Percentiles rank a stretch among this genome's conserved stretches.
These are phyloP conservation scores for Teratosphaeria zuluensis DNA, from an alignment of 2,329 filamentous ascomycete species.

Conservation along the genomic window DNA sequence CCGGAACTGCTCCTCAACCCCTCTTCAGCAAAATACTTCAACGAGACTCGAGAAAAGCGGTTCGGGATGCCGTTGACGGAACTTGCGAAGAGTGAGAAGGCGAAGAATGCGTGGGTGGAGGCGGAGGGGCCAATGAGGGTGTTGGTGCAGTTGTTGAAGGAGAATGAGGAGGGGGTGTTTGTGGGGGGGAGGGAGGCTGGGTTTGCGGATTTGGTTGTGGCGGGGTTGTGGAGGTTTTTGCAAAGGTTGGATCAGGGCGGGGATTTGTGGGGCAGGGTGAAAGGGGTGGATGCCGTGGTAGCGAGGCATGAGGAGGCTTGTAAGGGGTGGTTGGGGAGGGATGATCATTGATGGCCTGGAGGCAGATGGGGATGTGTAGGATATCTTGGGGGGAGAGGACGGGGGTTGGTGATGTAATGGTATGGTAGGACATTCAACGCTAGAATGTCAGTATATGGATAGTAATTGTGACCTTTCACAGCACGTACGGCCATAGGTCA, in stretches of 20 bases:
- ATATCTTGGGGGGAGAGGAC: not conserved
- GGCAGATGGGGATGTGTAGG: not conserved
- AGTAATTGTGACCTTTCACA: no score
- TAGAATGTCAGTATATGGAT: no score
- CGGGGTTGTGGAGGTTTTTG: slow-evolving; percentile 36
- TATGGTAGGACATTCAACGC: no score
- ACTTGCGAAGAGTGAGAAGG: slow-evolving; percentile 26
- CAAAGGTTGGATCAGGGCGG: slow-evolving; percentile 22
- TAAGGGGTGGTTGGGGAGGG: slow-evolving; percentile 30
- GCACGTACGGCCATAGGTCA: no score
- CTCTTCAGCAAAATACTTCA: slow-evolving; percentile 46
- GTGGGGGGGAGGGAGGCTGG: slow-evolving; percentile 47
- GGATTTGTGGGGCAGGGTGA: slow-evolving; percentile 30
- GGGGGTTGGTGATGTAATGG: not conserved
- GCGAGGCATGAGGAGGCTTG: slow-evolving; percentile 30
- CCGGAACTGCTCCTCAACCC: slow-evolving; percentile 44
- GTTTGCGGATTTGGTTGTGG: slow-evolving; percentile 50
- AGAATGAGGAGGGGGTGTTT: slow-evolving; percentile 49
- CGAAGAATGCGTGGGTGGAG: slow-evolving; percentile 41
- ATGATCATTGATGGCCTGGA: no score
- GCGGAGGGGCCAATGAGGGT: slow-evolving; percentile 31
- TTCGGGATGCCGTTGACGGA: slow-evolving; percentile 43
- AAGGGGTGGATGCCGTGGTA: slow-evolving; percentile 31
- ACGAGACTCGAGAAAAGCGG: slow-evolving; percentile 38
- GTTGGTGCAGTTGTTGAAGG: slow-evolving; percentile 39